Percentiles rank a stretch among this genome's conserved stretches.
Conservation (phyloP, 371 early-diverging fungal genomes). For the Gilbertella persicaria region DNA sequence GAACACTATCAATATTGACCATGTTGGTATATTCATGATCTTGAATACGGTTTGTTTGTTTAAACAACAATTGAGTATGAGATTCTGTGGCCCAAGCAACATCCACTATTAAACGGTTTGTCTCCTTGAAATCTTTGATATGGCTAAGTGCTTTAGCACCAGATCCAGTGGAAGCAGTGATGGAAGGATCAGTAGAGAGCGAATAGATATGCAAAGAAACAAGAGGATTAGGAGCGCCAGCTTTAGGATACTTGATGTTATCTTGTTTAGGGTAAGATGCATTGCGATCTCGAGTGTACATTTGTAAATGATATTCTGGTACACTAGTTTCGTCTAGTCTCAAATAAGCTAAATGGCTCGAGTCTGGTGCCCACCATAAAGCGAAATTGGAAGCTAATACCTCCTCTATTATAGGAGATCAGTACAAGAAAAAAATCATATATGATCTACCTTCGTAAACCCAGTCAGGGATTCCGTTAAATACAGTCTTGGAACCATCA, state of each 20-base stretch:
- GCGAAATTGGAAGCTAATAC: slow-evolving; percentile 69
- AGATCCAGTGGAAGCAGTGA: slow-evolving; percentile 16
- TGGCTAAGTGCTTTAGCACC: slow-evolving; percentile 8
- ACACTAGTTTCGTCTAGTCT: slow-evolving; percentile 84
- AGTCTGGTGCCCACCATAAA: slow-evolving; percentile 91
- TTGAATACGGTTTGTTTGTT: slow-evolving; percentile 89
- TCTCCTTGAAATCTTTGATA: slow-evolving; percentile 46
- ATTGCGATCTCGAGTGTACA: slow-evolving; percentile 52
- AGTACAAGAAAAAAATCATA: neutral
- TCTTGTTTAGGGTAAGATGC: slow-evolving; percentile 70
- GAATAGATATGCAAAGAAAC: slow-evolving; percentile 73
- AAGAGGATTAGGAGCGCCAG: slow-evolving; percentile 84
- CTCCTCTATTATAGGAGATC: slow-evolving; percentile 62
- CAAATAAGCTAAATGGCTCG: slow-evolving; percentile 78
- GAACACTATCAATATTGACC: slow-evolving; percentile 28
- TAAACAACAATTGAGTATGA: slow-evolving; percentile 71
- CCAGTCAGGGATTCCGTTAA: slow-evolving; percentile 97
- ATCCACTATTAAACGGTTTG: slow-evolving; percentile 80
- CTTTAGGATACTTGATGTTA: slow-evolving; percentile 84
- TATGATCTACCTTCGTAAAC: slow-evolving; percentile 77
- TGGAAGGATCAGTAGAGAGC: slow-evolving; percentile 23
- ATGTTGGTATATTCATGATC: slow-evolving; percentile 73
- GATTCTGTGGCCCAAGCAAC: slow-evolving; percentile 77
- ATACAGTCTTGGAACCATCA: slow-evolving; percentile 80
- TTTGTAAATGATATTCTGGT: slow-evolving; percentile 70